Base-by-base conservation (phyloP, 768 basidiomycete genomes). In the Lactifluus hygrophoroides region DNA sequence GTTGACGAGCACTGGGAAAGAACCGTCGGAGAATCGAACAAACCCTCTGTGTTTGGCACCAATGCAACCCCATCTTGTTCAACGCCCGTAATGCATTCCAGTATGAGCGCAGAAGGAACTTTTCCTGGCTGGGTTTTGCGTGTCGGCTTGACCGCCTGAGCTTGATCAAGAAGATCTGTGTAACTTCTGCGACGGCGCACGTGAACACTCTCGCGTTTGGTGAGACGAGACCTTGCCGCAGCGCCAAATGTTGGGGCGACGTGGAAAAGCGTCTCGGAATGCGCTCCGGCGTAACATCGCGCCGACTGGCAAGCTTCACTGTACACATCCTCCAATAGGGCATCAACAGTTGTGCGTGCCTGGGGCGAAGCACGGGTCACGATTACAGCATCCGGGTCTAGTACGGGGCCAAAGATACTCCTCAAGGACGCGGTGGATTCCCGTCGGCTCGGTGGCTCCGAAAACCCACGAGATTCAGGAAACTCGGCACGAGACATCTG, bases 281-380 rank as follows among this genome's bases (percentile, higher is more conserved):
- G 81, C 40, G 77, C 75, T 54, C 75, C 79, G 8, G 85, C 85
- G 53, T 85, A 78, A 47, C 78, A 79, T 43, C 94, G 80, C 16
- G 85, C 87, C 2, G 80, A 77, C 27, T 85, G 71, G 62, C 88
- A 87, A 23, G 76, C 75, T 58, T 86, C 83, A 11, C 91, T 93
- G 64, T 87, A 83, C 57, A 96, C 82, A 66, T 95, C 94, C 46
- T 80, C 77, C 17, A 97, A 73, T 11, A 83, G 84, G 44, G 85
- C 80, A 65, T 95, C 93, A 51, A 91, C 83, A 40, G 82, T 80
- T 28, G 78, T 75, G 47, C 90, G 84, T 34, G 83, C 82, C 42
- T 80, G 72, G 10, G 81, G 73, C 17, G 87, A 83, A 16, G 83
- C 79, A 16, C 90, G 85, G 35, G 88, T 80, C 63, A 86, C 76